A percentile compares a stretch with the other conserved stretches of the same genome.
Evolutionary conservation across 2,329 filamentous ascomycete species (phyloP).

Genomic region (Shiraia bambusicola): DNA sequence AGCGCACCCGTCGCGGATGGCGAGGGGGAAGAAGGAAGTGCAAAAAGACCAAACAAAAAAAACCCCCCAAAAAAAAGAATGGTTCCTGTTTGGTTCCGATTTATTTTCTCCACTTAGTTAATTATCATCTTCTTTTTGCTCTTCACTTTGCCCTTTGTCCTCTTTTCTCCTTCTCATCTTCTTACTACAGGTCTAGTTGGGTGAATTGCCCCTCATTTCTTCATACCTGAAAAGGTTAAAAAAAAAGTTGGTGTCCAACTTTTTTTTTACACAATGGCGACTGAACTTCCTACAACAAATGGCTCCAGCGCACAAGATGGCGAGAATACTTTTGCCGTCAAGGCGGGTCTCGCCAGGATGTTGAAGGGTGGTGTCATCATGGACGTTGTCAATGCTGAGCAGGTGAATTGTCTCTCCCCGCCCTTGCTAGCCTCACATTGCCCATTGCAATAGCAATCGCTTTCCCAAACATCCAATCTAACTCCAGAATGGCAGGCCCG

Average conservation of each 20-base stretch:
- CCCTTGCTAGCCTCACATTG: neutral
- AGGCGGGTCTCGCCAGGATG: conserved; percentile 95
- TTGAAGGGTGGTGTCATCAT: conserved; percentile 99
- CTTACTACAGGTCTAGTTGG: too few relatives aligned
- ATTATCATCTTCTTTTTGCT: conserved; percentile 2
- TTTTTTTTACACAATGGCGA: conserved; percentile 46
- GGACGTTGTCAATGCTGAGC: conserved; percentile 93
- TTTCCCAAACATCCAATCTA: too few relatives aligned
- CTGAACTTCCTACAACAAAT: conserved; percentile 52
- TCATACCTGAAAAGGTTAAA: neutral
- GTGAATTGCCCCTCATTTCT: neutral
- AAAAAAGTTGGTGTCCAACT: too few relatives aligned
- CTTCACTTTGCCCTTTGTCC: neutral
- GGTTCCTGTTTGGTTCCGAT: conserved; percentile 6
- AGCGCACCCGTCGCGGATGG: conserved; percentile 9
- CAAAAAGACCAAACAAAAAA: too few relatives aligned
- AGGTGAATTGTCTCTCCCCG: conserved; percentile 49
- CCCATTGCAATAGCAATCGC: conserved; percentile 11
- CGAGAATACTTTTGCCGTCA: conserved; percentile 74
- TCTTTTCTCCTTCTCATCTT: conserved; percentile 1
- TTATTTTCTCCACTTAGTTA: conserved; percentile 5
- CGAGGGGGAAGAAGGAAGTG: conserved; percentile 18
- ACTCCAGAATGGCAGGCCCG: conserved; percentile 61
- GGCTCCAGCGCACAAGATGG: conserved; percentile 48
- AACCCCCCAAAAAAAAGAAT: too few relatives aligned